Conservation (phyloP, 441 rosid species). For the Adansonia grandidieri region DNA sequence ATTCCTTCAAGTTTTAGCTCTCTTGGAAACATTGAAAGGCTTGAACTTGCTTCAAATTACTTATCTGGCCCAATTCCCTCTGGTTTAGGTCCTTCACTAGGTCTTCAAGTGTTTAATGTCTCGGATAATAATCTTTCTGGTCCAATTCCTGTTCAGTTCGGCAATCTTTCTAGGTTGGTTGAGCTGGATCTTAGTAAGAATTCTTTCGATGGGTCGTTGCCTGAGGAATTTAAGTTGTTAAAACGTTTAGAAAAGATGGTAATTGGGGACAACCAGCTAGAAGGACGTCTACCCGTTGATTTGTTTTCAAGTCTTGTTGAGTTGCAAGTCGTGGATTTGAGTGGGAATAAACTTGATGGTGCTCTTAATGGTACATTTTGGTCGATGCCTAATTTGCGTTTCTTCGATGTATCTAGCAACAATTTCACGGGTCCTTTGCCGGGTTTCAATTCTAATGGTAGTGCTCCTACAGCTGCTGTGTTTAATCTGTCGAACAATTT, state of each 20-base stretch:
- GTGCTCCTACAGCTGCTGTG: constrained; percentile 32
- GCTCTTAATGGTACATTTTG: constrained; percentile 44
- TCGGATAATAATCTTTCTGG: constrained; percentile 52
- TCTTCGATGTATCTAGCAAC: constrained; percentile 59
- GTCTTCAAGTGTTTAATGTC: constrained; percentile 49
- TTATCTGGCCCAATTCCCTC: constrained; percentile 46
- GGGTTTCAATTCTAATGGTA: constrained; percentile 25
- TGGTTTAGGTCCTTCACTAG: constrained; percentile 42
- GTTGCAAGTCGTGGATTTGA: constrained; percentile 56
- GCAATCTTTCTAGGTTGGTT: constrained; percentile 45
- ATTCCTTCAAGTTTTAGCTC: constrained; percentile 45
- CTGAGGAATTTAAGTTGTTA: constrained; percentile 46
- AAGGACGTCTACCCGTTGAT: constrained; percentile 52
- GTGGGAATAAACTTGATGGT: constrained; percentile 54
- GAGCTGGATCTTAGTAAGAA: constrained; percentile 66
- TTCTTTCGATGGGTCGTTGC: constrained; percentile 48
- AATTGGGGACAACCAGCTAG: constrained; percentile 41
- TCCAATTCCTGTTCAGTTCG: constrained; percentile 50
- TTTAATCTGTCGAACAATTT: constrained; percentile 63
- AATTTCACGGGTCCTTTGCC: constrained; percentile 52
- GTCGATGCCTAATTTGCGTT: constrained; percentile 44
- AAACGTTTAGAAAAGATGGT: constrained; percentile 44
- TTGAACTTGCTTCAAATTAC: constrained; percentile 55
- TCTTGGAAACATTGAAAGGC: constrained; percentile 42
- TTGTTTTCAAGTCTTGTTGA: constrained; percentile 52